Base-by-base conservation (phyloP, 805 yeast genomes). In the Barnettozyma populi region DNA sequence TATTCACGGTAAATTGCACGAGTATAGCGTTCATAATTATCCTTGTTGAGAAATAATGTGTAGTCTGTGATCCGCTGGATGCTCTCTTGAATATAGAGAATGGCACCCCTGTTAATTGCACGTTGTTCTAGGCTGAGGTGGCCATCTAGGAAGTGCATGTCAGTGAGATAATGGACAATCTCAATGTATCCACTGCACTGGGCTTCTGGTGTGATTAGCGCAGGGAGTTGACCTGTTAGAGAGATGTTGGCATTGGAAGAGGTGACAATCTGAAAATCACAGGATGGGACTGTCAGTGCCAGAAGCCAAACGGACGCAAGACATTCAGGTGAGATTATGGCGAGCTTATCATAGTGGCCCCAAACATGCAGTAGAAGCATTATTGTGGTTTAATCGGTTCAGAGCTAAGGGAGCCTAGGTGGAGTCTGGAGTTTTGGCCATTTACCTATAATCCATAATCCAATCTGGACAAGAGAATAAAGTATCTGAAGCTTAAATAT, bases 181-280 rank as follows among this genome's bases (percentile, higher is more conserved):
- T 62, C 61, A 16, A 66, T 57, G 48, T 59, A 78, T 1, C 83
- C 82, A 43, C 72, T 72, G 13, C 66, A 52, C 20, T 55, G 63
- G 1, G 45, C 57, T 10, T 48, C 55, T 1, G 54, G 52, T 43
- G 43, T 25, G 39, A 44, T 60, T 41, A 80, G 59, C 2, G 73
- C 60, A 1, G 92, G 92, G 16, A 84, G 59, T 41, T 63, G 66
- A 2, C 73, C 75, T 10, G 69, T 68, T 10, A 68, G 70, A 1
- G 86, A 76, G 9, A 76, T 47, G 54, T 77, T 78, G 11, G 81
- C 74, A 58, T 84, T 82, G 46, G 79, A 76, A 2, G 86, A 79
- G 2, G 82, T 73, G 8, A 79, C 72, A 2, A 84, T 59, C 34
- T 64, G 66, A 50, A 54, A 49, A n/a, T 34, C 60, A 43, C 27